Evolutionary conservation across 495 filamentous ascomycete species (phyloP), one percentile per base, ranked within the genome.

Genomic region (Chlorociboria aeruginascens): DNA sequence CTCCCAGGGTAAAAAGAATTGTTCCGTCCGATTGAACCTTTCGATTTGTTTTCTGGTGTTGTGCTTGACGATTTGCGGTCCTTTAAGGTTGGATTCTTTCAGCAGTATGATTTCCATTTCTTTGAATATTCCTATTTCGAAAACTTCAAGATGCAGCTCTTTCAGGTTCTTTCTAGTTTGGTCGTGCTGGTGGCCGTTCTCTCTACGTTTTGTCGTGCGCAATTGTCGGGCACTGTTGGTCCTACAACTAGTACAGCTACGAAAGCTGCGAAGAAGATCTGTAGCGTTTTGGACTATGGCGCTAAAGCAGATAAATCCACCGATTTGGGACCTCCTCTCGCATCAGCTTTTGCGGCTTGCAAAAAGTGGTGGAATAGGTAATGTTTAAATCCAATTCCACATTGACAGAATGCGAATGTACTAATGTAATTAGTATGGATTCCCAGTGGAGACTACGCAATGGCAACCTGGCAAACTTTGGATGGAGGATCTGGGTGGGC

Each of bases 281-380:
- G 70, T 52, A 67, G 58, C 34, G 53, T 63, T 20, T 59, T 71
- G 17, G 59, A 73, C 45, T 71, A 73, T 40, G 70, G 68, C n/a
- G 69, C 55, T 14, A 57, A 59, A 2, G 69, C 68, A 3, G 68
- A 71, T 32, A 63, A 66, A 29, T 47, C 51, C 10, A 71, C 69
- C 20, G 67, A 74, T 44, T 45, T 72, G 6, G 69, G 66, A 0
- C 51, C 67, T 2, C 63, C 69, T 0, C 62, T 74, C 28, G 55
- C 46, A 28, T 61, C 59, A 6, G 70, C 70, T 31, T 74, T 12
- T 12, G 16, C 52, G 61, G 66, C 10, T 43, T 17, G 2, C 50
- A 48, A 12, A 42, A 42, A 56, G 25, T 48, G 56, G 8, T 55
- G 59, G 6, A 63, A 56, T 49, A 30, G 46, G 32, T 51, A 63